A percentile compares a stretch with the other conserved stretches of the same genome.
Evolutionary conservation across 2,329 filamentous ascomycete species (phyloP).

Genomic region (Trichoderma atroviride): DNA sequence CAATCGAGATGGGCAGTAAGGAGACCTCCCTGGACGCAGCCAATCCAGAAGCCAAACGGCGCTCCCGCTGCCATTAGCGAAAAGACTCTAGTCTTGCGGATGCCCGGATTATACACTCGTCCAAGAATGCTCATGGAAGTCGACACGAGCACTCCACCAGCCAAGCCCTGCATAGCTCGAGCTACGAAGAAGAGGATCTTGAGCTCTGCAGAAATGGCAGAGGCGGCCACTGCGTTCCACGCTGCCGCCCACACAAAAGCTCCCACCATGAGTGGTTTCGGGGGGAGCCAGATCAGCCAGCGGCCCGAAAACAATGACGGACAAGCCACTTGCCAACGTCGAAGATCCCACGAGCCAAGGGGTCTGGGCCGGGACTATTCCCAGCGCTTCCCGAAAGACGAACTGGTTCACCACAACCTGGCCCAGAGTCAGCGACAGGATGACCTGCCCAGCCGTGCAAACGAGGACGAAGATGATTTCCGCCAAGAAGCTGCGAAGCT

Average conservation of each 20-base stretch:
- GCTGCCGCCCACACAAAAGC: constrained; percentile 12
- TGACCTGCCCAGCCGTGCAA: constrained; percentile 9
- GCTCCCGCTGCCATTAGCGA: constrained; percentile 14
- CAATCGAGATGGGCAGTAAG: constrained; percentile 5
- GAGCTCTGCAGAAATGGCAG: constrained; percentile 2
- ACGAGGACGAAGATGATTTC: constrained; percentile 15
- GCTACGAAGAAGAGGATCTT: constrained; percentile 19
- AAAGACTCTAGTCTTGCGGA: constrained; percentile 11
- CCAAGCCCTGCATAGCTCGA: constrained; percentile 15
- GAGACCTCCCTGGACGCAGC: constrained; percentile 7
- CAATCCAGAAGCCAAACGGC: constrained; percentile 15
- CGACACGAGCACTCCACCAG: constrained; percentile 1
- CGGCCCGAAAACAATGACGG: constrained; percentile 11
- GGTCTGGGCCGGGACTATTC: neutral
- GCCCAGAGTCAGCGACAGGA: neutral
- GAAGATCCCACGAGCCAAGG: constrained; percentile 12
- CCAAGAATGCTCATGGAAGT: constrained; percentile 19
- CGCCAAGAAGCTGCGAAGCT: neutral
- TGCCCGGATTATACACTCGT: constrained; percentile 12
- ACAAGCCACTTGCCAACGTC: neutral
- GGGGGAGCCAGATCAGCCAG: constrained; percentile 6
- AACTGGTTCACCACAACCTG: constrained; percentile 1
- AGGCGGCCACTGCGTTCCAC: constrained; percentile 6
- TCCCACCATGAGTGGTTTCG: constrained; percentile 9
- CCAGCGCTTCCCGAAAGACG: constrained; percentile 12